A percentile compares a stretch with the other conserved stretches of the same genome.
phyloP scores from a whole-genome alignment of 2,329 filamentous ascomycete genomes.

The Juglanconis juglandina region DNA sequence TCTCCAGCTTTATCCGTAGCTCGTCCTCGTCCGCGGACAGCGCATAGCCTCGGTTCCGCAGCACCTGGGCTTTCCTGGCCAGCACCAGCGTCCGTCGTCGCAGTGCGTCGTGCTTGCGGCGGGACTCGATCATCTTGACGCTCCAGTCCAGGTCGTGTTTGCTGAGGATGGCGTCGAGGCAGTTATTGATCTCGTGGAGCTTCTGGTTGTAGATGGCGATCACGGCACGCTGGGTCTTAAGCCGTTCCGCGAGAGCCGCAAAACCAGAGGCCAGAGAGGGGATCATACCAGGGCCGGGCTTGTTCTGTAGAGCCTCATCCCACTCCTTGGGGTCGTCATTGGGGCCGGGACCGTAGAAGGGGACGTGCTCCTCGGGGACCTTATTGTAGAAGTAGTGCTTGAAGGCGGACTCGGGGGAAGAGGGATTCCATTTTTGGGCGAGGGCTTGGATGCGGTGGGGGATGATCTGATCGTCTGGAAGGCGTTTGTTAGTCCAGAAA shows the following conservation, averaged over 20 bases:
- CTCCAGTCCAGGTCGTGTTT: slow-evolving; percentile 74
- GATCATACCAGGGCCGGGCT: slow-evolving; percentile 72
- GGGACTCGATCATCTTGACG: slow-evolving; percentile 69
- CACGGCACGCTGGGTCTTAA: slow-evolving; percentile 68
- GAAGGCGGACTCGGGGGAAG: slow-evolving; percentile 66
- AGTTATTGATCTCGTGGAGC: slow-evolving; percentile 76
- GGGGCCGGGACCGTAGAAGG: slow-evolving; percentile 68
- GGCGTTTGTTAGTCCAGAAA: slow-evolving; percentile 8
- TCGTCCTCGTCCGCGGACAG: slow-evolving; percentile 77
- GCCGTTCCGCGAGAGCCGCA: slow-evolving; percentile 65
- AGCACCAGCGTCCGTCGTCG: slow-evolving; percentile 70
- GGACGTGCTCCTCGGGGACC: slow-evolving; percentile 69
- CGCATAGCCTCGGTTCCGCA: slow-evolving; percentile 78
- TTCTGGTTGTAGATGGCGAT: slow-evolving; percentile 67
- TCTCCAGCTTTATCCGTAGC: slow-evolving; percentile 66
- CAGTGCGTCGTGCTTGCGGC: slow-evolving; percentile 68
- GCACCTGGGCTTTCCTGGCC: slow-evolving; percentile 74
- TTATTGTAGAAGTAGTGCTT: slow-evolving; percentile 87
- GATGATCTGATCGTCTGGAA: slow-evolving; percentile 65
- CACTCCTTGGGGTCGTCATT: slow-evolving; percentile 74
- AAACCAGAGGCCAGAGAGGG: slow-evolving; percentile 76
- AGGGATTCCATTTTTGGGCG: slow-evolving; percentile 70
- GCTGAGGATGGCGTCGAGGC: slow-evolving; percentile 67
- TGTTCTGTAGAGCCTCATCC: slow-evolving; percentile 79
- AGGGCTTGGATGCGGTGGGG: slow-evolving; percentile 70